phyloP scores from a whole-genome alignment of 2,329 filamentous ascomycete species.

The Botrytis squamosa region DNA sequence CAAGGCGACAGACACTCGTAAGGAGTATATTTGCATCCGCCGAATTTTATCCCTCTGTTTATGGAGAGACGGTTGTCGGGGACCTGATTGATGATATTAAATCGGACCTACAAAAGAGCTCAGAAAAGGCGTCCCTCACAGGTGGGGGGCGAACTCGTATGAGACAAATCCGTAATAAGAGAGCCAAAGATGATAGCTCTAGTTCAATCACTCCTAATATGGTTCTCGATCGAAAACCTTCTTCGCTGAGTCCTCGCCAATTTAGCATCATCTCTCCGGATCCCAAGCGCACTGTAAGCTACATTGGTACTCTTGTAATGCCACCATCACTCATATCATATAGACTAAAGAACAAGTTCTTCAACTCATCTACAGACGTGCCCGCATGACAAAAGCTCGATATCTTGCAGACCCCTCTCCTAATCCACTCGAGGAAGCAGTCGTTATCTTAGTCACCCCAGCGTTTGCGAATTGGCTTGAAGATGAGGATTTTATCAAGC shows the following conservation, averaged over 20 bases:
- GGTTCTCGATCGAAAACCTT: not conserved
- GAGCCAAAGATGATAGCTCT: not conserved
- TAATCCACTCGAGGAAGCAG: constrained; percentile 19
- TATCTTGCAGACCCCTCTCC: not conserved
- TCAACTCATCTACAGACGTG: not conserved
- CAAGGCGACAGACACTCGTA: not conserved
- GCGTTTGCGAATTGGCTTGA: constrained; percentile 37
- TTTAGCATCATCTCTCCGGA: constrained; percentile 20
- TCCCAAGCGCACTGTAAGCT: constrained; percentile 17
- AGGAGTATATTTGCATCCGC: not conserved
- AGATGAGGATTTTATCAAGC: constrained; percentile 35
- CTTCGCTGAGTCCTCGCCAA: constrained; percentile 10
- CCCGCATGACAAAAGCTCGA: constrained; percentile 8
- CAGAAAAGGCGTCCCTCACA: not conserved
- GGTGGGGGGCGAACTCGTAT: not conserved
- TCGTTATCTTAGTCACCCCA: constrained; percentile 40
- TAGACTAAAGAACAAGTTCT: constrained; percentile 16
- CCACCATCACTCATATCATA: constrained; percentile 11
- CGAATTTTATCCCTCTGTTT: not conserved
- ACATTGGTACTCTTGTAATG: not conserved
- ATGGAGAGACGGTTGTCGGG: not conserved
- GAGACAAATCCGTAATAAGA: not conserved
- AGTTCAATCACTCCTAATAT: not conserved
- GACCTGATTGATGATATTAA: not conserved
- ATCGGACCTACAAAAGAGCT: not conserved